Evolutionary conservation across 768 basidiomycete species (phyloP).

Genomic region (Termitomyces sp.): DNA sequence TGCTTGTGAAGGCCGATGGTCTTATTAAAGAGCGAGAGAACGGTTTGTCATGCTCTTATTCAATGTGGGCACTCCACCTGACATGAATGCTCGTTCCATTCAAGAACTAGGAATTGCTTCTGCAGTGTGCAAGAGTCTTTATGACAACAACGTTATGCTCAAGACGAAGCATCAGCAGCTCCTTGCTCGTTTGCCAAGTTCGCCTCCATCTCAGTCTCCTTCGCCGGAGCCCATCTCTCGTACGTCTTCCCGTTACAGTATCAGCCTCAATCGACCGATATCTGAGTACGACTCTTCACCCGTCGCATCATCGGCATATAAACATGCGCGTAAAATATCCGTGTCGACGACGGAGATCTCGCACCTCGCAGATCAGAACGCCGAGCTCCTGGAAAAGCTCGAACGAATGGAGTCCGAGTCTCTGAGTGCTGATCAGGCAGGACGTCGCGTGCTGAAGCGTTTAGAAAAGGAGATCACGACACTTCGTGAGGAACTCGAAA

Average conservation of each 20-base stretch:
- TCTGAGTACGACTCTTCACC: conserved; percentile 17
- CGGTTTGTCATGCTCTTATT: conserved; percentile 42
- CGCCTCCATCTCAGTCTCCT: conserved; percentile 33
- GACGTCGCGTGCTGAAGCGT: conserved; percentile 62
- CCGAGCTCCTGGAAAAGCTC: conserved; percentile 70
- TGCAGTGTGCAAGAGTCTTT: conserved; percentile 62
- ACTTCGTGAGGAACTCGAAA: conserved; percentile 72
- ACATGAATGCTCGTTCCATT: conserved; percentile 1
- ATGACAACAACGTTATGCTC: conserved; percentile 62
- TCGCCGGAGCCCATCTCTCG: conserved; percentile 31
- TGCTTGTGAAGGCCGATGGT: conserved; percentile 68
- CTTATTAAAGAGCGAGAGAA: conserved; percentile 74
- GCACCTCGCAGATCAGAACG: conserved; percentile 76
- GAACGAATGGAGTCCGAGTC: conserved; percentile 75
- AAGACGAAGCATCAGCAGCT: conserved; percentile 71
- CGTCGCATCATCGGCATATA: conserved; percentile 15
- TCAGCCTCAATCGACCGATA: conserved; percentile 19
- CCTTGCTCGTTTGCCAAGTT: conserved; percentile 53
- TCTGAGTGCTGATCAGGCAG: conserved; percentile 55
- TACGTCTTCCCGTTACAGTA: conserved; percentile 22
- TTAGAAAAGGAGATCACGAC: conserved; percentile 78
- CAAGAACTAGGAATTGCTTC: conserved; percentile 67
- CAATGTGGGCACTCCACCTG: conserved; percentile 1
- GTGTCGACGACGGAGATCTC: conserved; percentile 67
- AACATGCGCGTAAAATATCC: conserved; percentile 47